Evolutionary conservation across 2,329 filamentous ascomycete genomes (phyloP), one percentile per base, ranked within the genome.

Genomic region (Verticillium nubilum): DNA sequence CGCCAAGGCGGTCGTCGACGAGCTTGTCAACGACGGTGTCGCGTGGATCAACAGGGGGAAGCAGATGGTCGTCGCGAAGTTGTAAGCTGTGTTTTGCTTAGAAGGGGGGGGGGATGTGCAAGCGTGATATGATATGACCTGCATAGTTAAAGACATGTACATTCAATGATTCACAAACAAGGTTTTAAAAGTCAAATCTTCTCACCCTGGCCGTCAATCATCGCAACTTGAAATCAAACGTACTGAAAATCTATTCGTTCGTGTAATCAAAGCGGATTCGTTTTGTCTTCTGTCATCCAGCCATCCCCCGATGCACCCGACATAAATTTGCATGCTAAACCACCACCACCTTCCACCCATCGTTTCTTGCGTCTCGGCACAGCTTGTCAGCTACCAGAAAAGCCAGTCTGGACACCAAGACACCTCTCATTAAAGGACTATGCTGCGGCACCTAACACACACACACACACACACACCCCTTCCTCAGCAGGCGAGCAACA

Each of bases 1-100:
- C 42, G 95, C 95, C 63, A 96, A 93, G 84, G 90, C 76, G 19
- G 94, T 99, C 62, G 89, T 99, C 42, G 95, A 99, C 70, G 95
- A 99, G 80, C 89, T 99, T 68, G 90, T 99, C 64, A 76, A 79
- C 57, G 93, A 96, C 71, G 95, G 93, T 47, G 86, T 91, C 60
- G 81, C 80, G 62, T 85, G 83, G 74, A 74, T 97, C 67, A 80
- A 87, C 72, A 84, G 81, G 69, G 90, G 89, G 64, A 85, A 85
- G 74, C 83, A 85, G 71, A 76, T 86, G 77, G 80, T 89, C 69
- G 42, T 50, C 17, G 78, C 88, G 57, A 92, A 91, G 80, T 74
- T 92, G 76, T 92, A 87, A 76, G 66, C 19, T 55, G 56, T 59
- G 59, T 17, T 47, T 47, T n/a, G n/a, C n/a, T n/a, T n/a, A n/a